Base-by-base conservation (phyloP, 2,329 filamentous ascomycete species). In the Trichophyton verrucosum region DNA sequence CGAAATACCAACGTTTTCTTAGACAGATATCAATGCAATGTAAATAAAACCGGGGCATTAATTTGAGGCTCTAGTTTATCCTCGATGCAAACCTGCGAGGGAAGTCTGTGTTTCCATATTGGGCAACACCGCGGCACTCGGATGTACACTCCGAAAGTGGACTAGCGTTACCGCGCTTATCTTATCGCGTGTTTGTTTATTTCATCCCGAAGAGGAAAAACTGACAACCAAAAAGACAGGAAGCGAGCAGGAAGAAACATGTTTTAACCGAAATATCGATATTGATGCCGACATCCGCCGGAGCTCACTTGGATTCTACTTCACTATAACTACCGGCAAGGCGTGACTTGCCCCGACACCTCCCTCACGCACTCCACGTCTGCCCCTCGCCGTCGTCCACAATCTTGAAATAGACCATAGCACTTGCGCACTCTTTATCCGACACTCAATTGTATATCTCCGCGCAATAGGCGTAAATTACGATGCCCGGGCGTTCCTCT, bases 401-500 rank as follows among this genome's bases (percentile, higher is more conserved):
- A 38, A 13, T 38, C 11, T 38, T 9, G 33, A 36, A 36, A 13
- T 9, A 13, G 33, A 30, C 27, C 11, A 38, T 38, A 33, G 9
- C 1, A 38, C 9, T 13, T 13, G 11, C 33, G 9, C 3, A 38
- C 33, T 13, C 33, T 13, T 13, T 3, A 11, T 4, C 9, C 9
- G 33, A 38, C 33, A 9, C 33, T 38, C 9, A 9, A 38, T 38
- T 38, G 13, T 13, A 38, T 55, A 55, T 11, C 15, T 55, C 51
- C 6, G 27, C 3, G 27, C 13, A 6, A 5, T 17, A 22, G 22
- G 4, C 44, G 11, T 13, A 13, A 17, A 6, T 42, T 64, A 70
- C 51, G 60, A 76, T 76, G 74, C 74, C 74, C 59, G 68, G 69
- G 66, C 73, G 74, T 5, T 7, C 40, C 69, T 68, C 72, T 64